Evolutionary conservation across 2,329 filamentous ascomycete species (phyloP), one percentile per base, ranked within the genome.

Genomic region (Ophiostoma sp.): DNA sequence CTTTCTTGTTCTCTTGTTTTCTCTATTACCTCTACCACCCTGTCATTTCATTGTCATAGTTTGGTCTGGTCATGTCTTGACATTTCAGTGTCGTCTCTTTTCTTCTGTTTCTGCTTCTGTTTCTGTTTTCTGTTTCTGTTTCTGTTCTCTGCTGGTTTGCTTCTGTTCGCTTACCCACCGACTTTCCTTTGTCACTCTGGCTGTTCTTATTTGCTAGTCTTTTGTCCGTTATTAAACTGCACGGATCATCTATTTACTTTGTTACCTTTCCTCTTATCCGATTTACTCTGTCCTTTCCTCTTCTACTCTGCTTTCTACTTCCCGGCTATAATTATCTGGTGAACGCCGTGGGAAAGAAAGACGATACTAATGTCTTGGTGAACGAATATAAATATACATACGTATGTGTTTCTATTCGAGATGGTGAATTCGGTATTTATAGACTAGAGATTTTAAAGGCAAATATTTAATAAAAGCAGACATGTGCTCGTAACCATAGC

Each of bases 191-290:
- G 7, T 27, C n/a, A 54, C 8, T 54, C 52, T 27, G n/a, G n/a
- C n/a, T 54, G 17, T 17, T 48, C 7, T 20, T 20, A 4, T 17
- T 7, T 48, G 44, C 44, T 20, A 6, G 15, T 48, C 44, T 48
- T n/a, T 48, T 48, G 44, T 48, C 44, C 7, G 52, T 54, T 54
- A 4, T n/a, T 10, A 27, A 54, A 48, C 44, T 54, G 52, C 52
- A 54, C n/a, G 15, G n/a, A 17, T 31, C 11, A 33, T 57, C n/a
- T 57, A 57, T 20, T 48, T 3, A 7, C 52, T n/a, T 41, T 64
- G n/a, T 71, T 68, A 57, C 67, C 68, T 60, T 54, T 54, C 35
- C 15, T 57, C 36, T 15, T 71, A 41, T 13, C 33, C 39, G 13
- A 1, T 39, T 31, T 33, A 23, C 33, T 65, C n/a, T 23, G 17